Evolutionary conservation across 495 filamentous ascomycete species (phyloP).

Genomic region (Filosporella fistucella): DNA sequence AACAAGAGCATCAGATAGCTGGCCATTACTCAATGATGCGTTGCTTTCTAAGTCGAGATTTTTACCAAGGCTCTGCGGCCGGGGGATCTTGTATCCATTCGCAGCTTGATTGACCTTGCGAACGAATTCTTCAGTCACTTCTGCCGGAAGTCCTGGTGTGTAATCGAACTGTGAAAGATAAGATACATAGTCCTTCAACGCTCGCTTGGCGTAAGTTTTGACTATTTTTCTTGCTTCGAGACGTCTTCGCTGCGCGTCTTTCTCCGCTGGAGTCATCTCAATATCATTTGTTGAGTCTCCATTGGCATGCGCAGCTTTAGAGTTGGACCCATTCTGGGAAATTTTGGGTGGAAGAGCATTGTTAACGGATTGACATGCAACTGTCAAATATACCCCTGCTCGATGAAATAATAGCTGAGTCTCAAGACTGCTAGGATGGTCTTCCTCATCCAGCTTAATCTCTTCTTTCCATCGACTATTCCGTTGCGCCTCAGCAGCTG

Average conservation of each 20-base stretch:
- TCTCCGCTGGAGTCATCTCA: constrained; percentile 29
- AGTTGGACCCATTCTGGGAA: constrained; percentile 15
- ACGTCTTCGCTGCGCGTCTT: constrained; percentile 38
- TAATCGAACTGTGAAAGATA: constrained; percentile 73
- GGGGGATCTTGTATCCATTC: constrained; percentile 33
- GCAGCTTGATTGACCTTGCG: constrained; percentile 56
- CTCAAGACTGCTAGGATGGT: constrained; percentile 69
- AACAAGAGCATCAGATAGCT: constrained; percentile 28
- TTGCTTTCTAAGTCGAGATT: constrained; percentile 26
- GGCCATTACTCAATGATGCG: constrained; percentile 26
- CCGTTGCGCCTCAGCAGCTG: constrained; percentile 32
- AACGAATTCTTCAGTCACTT: constrained; percentile 62
- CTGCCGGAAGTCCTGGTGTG: constrained; percentile 60
- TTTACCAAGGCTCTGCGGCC: constrained; percentile 17
- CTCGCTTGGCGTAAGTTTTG: constrained; percentile 66
- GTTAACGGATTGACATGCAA: constrained; percentile 62
- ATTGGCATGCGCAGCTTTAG: constrained; percentile 15
- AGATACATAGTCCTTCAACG: constrained; percentile 62
- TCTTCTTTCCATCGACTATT: constrained; percentile 42
- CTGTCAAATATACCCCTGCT: constrained; percentile 65
- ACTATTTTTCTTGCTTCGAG: constrained; percentile 61
- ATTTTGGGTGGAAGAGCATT: constrained; percentile 35
- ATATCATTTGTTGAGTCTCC: constrained; percentile 6
- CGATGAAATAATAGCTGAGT: constrained; percentile 72
- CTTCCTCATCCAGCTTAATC: constrained; percentile 56